These are phyloP conservation scores for Phytopythium boreale DNA, from an alignment of 352 stramenopile species.

Conservation along the genomic window DNA sequence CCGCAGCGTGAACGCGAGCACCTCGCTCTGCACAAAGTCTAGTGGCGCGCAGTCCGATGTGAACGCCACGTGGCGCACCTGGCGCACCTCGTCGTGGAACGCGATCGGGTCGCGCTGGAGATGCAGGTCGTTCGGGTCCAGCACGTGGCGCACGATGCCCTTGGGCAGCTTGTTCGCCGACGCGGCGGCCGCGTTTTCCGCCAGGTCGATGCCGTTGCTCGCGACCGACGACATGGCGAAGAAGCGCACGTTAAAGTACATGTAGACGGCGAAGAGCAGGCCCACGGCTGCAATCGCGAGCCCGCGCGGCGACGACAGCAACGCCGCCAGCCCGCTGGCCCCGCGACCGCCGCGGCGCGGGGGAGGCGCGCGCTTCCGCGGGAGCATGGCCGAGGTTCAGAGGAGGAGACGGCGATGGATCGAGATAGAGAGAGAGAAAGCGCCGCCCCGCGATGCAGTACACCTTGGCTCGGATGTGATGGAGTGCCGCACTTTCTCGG, in stretches of 20 bases:
- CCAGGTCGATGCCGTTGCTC: conserved; percentile 23
- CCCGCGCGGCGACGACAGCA: conserved; percentile 3
- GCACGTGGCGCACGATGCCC: background rate
- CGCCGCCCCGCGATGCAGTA: too few relatives aligned
- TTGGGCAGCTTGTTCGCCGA: conserved; percentile 10
- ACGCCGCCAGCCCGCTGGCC: background rate
- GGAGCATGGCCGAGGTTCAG: background rate
- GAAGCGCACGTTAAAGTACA: conserved; percentile 72
- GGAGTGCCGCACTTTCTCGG: too few relatives aligned
- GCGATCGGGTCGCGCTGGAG: conserved; percentile 19
- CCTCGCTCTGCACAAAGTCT: conserved; percentile 66
- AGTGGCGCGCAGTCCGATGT: conserved; percentile 63
- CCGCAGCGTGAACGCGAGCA: conserved; percentile 68
- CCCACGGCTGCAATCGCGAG: conserved; percentile 21
- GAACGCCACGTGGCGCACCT: conserved; percentile 68
- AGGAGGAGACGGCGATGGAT: background rate
- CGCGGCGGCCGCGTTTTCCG: conserved; percentile 7
- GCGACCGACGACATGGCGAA: conserved; percentile 32
- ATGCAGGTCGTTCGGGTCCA: background rate
- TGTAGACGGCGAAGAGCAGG: conserved; percentile 43
- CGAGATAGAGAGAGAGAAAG: background rate
- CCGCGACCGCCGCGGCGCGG: background rate
- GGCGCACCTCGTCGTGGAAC: conserved; percentile 36
- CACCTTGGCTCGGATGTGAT: too few relatives aligned
- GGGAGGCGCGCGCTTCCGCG: background rate